Percentiles rank a stretch among this genome's conserved stretches.
Conservation (phyloP, 805 yeast genomes). For the Wickerhamomyces ciferrii region DNA sequence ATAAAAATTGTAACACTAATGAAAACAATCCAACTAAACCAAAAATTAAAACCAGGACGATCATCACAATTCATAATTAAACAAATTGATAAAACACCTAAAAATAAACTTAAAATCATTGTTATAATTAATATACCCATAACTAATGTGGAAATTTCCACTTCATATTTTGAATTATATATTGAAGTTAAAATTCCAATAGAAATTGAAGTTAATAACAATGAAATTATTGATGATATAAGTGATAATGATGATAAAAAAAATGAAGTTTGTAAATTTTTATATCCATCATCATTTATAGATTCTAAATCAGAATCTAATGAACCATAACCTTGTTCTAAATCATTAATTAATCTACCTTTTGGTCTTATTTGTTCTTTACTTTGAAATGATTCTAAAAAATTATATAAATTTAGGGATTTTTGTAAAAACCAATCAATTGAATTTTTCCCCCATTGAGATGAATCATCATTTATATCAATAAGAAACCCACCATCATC, state of each 20-base stretch:
- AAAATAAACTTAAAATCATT: slow-evolving; percentile 33
- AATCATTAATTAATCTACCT: background rate
- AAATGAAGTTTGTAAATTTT: slow-evolving; percentile 34
- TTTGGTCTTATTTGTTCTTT: too few species aligned
- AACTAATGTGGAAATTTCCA: slow-evolving; percentile 17
- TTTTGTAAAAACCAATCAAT: slow-evolving; percentile 24
- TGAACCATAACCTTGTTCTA: background rate
- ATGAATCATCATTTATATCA: slow-evolving; percentile 27
- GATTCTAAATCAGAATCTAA: slow-evolving; percentile 11
- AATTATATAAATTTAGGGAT: slow-evolving; percentile 7
- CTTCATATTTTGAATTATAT: slow-evolving; percentile 14
- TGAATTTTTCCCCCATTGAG: slow-evolving; percentile 13
- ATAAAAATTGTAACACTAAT: slow-evolving; percentile 34
- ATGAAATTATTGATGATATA: slow-evolving; percentile 31
- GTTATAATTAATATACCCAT: slow-evolving; percentile 33
- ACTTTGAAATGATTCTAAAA: too few species aligned
- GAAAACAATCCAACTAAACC: slow-evolving; percentile 36
- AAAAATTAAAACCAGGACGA: slow-evolving; percentile 31
- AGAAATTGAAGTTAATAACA: slow-evolving; percentile 37
- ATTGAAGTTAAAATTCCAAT: slow-evolving; percentile 35
- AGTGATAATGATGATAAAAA: slow-evolving; percentile 39
- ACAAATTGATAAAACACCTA: slow-evolving; percentile 38
- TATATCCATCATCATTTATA: slow-evolving; percentile 2
- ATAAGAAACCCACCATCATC: slow-evolving; percentile 30
- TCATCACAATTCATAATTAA: slow-evolving; percentile 31